Evolutionary conservation across 31 red algal genomes (phyloP).

Genomic region (Odonthalia washingtoniensis): DNA sequence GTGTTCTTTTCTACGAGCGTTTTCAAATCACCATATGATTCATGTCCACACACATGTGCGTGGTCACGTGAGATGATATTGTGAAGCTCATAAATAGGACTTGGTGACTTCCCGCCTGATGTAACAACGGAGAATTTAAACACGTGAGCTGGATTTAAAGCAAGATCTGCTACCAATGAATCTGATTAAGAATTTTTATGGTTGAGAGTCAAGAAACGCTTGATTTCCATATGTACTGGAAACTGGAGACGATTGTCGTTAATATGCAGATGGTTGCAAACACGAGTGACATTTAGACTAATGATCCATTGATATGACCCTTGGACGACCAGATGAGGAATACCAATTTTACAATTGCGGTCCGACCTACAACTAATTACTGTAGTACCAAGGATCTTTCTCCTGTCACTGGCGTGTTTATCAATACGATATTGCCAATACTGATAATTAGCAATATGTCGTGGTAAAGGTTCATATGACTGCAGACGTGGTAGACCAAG

Average conservation of each 20-base stretch:
- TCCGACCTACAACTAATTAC: background rate
- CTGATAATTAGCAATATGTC: background rate
- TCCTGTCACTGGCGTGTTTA: background rate
- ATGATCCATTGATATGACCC: slow-evolving; percentile 7
- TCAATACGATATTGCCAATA: background rate
- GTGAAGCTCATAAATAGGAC: background rate
- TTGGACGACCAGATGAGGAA: slow-evolving; percentile 1
- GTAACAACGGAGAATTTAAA: background rate
- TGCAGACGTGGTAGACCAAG: background rate
- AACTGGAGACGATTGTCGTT: slow-evolving; percentile 1
- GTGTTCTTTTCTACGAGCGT: slow-evolving; percentile 3
- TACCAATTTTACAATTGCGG: background rate
- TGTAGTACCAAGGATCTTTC: background rate
- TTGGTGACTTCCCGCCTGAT: background rate
- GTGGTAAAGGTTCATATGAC: background rate
- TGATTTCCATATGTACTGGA: background rate
- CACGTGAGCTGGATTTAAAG: background rate
- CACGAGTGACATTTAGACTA: background rate
- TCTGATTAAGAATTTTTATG: background rate
- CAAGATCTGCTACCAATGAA: background rate
- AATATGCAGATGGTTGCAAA: slow-evolving; percentile 13
- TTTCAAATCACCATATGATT: background rate
- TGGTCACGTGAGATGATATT: slow-evolving; percentile 32
- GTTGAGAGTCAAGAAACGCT: background rate
- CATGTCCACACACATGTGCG: slow-evolving; percentile 30